phyloP scores from a whole-genome alignment of 768 basidiomycete species.

The Termitomyces sp. region DNA sequence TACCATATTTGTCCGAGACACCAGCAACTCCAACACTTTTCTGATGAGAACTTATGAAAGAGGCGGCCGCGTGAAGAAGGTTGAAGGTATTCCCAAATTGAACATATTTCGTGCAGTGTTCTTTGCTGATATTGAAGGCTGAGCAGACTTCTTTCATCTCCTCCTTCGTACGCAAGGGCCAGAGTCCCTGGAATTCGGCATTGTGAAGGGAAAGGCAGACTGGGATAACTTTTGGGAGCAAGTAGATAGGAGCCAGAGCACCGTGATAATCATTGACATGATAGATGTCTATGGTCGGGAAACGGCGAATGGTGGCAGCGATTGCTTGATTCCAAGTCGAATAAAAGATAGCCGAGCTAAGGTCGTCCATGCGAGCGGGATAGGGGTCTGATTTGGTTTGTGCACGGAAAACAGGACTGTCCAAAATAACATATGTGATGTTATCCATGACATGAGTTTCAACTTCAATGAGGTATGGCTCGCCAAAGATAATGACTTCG shows the following conservation, averaged over 20 bases:
- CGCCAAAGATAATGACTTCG: constrained; percentile 94
- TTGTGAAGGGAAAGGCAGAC: constrained; percentile 92
- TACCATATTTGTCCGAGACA: constrained; percentile 97
- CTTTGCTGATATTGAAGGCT: constrained; percentile 96
- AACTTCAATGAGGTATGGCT: constrained; percentile 93
- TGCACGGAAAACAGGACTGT: constrained; percentile 94
- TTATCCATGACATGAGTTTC: constrained; percentile 92
- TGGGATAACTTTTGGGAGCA: constrained; percentile 87
- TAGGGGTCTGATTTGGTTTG: constrained; percentile 96
- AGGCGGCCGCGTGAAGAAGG: constrained; percentile 87
- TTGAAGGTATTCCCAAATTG: constrained; percentile 99
- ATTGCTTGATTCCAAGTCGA: constrained; percentile 98
- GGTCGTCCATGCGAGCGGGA: constrained; percentile 95
- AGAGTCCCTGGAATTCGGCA: constrained; percentile 95
- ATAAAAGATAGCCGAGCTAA: constrained; percentile 95
- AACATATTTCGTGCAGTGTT: constrained; percentile 93
- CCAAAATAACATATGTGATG: constrained; percentile 91
- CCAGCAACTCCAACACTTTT: constrained; percentile 93
- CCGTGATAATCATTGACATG: constrained; percentile 96
- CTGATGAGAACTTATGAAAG: constrained; percentile 89
- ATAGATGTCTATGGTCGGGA: constrained; percentile 87
- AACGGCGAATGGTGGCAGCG: constrained; percentile 82
- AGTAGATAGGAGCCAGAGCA: constrained; percentile 84
- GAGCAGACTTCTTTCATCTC: constrained; percentile 99
- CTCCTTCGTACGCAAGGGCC: constrained; percentile 94